A percentile compares a stretch with the other conserved stretches of the same genome.
Evolutionary conservation across 805 yeast species (phyloP).

Genomic region (Barnettozyma pratensis): DNA sequence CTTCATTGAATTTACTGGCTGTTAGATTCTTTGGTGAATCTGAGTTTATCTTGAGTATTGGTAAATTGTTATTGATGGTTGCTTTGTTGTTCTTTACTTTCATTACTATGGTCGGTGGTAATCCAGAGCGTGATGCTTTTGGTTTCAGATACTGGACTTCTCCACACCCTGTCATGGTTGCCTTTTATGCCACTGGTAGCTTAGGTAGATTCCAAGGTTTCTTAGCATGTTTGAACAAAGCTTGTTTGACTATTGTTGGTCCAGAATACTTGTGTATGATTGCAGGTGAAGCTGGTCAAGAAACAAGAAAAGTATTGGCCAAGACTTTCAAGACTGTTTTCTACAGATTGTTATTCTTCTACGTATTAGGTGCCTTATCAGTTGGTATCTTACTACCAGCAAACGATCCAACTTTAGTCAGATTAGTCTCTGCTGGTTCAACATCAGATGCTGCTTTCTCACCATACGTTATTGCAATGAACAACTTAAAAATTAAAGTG

Average conservation of each 20-base stretch:
- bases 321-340: constrained; percentile 72
- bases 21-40: constrained; percentile 75
- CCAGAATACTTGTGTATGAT: constrained; percentile 82
- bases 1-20: constrained; percentile 61
- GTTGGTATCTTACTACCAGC: constrained; percentile 64
- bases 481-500: constrained; percentile 45
- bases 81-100: constrained; percentile 73
- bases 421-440: constrained; percentile 49
- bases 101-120: constrained; percentile 82
- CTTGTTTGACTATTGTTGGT: constrained; percentile 75
- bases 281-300: constrained; percentile 71
- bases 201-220: constrained; percentile 67
- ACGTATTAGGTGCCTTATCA: constrained; percentile 58
- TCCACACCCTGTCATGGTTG: constrained; percentile 49
- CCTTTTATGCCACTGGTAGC: constrained; percentile 45
- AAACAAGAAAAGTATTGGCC: constrained; percentile 69
- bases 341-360: constrained; percentile 55
- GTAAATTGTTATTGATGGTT: constrained; percentile 64
- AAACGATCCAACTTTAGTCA: constrained; percentile 47
- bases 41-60: constrained; percentile 71
- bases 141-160: constrained; percentile 53
- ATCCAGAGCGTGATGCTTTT: constrained; percentile 59
- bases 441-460: constrained; percentile 41
- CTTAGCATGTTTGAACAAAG: constrained; percentile 61
- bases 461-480: constrained; percentile 54